Conservation (phyloP, 805 yeast genomes). For the Starmerella gropengiesseri region DNA sequence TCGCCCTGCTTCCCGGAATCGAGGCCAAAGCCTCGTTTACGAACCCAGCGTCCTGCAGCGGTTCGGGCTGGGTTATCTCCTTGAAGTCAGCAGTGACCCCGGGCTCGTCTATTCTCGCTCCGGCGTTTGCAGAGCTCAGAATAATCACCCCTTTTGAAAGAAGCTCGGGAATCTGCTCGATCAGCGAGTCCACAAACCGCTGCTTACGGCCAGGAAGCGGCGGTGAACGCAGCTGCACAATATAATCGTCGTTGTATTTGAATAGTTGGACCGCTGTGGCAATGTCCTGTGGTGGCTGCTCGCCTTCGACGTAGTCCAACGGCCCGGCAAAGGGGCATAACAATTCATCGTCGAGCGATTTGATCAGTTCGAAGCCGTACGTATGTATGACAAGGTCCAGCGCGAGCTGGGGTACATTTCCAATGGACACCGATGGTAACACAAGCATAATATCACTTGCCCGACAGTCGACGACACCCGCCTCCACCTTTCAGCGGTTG, state of each 20-base stretch:
- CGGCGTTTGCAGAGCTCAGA: conserved; percentile 65
- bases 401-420: conserved; percentile 80
- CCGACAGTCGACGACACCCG: background rate
- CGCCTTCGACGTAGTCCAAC: conserved; percentile 38
- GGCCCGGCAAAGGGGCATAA: conserved; percentile 82
- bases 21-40: conserved; percentile 24
- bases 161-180: conserved; percentile 30
- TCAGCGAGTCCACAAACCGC: conserved; percentile 42
- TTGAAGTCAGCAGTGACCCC: conserved; percentile 1
- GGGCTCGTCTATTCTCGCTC: conserved; percentile 28
- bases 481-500: background rate
- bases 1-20: conserved; percentile 20
- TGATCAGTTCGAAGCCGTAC: conserved; percentile 42
- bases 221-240: conserved; percentile 80
- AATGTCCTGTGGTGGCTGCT: conserved; percentile 30
- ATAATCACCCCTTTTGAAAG: conserved; percentile 36
- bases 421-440: conserved; percentile 73
- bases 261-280: conserved; percentile 56
- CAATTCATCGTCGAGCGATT: conserved; percentile 46
- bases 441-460: conserved; percentile 33
- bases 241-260: conserved; percentile 13
- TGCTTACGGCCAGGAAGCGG: conserved; percentile 52
- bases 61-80: conserved; percentile 3
- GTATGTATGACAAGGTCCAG: conserved; percentile 62
- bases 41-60: conserved; percentile 30